These are phyloP conservation scores for Elsinoe necatrix DNA, from an alignment of 2,329 filamentous ascomycete species.

Conservation along the genomic window DNA sequence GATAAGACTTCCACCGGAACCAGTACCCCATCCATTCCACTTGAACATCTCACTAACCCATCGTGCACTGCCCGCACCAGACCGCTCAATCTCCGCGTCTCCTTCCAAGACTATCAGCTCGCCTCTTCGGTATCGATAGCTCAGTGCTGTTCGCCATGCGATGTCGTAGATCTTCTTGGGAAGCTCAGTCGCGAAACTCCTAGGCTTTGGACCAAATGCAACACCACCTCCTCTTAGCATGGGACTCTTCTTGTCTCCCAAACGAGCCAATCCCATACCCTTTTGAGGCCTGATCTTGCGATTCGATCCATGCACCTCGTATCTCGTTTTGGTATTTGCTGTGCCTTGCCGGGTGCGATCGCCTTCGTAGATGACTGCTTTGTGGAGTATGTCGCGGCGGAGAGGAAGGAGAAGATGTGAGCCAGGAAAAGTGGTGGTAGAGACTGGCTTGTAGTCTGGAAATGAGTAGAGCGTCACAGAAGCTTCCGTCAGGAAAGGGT, in stretches of 20 bases:
- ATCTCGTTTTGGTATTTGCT: slow-evolving; percentile 71
- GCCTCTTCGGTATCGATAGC: slow-evolving; percentile 78
- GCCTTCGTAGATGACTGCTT: slow-evolving; percentile 85
- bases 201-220: slow-evolving; percentile 77
- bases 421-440: slow-evolving; percentile 67
- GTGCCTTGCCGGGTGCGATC: slow-evolving; percentile 82
- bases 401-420: slow-evolving; percentile 82
- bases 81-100: slow-evolving; percentile 57
- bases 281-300: slow-evolving; percentile 81
- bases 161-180: slow-evolving; percentile 89
- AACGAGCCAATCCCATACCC: slow-evolving; percentile 69
- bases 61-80: slow-evolving; percentile 27
- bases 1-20: slow-evolving; percentile 63
- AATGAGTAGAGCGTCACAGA: slow-evolving; percentile 84
- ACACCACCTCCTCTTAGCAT: slow-evolving; percentile 80
- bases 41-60: slow-evolving; percentile 61
- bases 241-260: slow-evolving; percentile 73
- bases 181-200: slow-evolving; percentile 79
- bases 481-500: slow-evolving; percentile 52
- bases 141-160: slow-evolving; percentile 88
- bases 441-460: slow-evolving; percentile 74
- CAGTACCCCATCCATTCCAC: slow-evolving; percentile 60
- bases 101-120: slow-evolving; percentile 81
- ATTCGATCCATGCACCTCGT: slow-evolving; percentile 74
- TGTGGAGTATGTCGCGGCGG: slow-evolving; percentile 83